Conservation (phyloP, 306 rosid genomes). For the Prunus campanulata region DNA sequence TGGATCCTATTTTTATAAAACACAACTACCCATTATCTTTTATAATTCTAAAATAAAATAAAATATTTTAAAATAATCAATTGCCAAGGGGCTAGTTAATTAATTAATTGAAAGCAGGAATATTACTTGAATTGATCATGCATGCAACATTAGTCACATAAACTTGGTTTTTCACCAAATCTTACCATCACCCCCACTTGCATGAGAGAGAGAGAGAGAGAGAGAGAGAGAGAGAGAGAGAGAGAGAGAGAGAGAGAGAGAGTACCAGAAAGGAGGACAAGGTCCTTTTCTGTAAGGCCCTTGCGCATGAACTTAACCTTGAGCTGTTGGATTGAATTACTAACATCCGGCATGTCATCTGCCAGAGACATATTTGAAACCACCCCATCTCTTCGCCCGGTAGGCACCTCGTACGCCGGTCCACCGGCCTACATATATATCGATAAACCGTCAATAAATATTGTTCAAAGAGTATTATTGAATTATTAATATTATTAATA, state of each 20-base stretch:
- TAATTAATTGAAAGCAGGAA: no score
- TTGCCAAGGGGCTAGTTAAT: no score
- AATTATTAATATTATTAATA: no score
- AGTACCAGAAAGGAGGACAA: constrained; percentile 76
- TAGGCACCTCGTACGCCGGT: constrained; percentile 62
- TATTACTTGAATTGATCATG: neutral
- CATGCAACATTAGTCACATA: neutral
- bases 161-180: constrained; percentile 45
- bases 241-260: constrained; percentile 15
- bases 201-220: constrained; percentile 34
- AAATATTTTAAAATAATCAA: no score
- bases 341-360: constrained; percentile 69
- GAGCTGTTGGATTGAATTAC: constrained; percentile 60
- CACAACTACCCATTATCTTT: no score
- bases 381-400: constrained; percentile 78
- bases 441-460: no score
- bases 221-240: constrained; percentile 17
- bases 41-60: no score
- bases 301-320: constrained; percentile 52
- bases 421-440: constrained; percentile 50
- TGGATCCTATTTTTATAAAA: accelerated
- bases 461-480: no score
- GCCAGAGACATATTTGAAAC: constrained; percentile 57
- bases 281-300: constrained; percentile 73
- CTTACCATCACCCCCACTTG: constrained; percentile 39